These are phyloP conservation scores for Filosporella fistucella DNA, from an alignment of 495 filamentous ascomycete genomes.

Conservation along the genomic window DNA sequence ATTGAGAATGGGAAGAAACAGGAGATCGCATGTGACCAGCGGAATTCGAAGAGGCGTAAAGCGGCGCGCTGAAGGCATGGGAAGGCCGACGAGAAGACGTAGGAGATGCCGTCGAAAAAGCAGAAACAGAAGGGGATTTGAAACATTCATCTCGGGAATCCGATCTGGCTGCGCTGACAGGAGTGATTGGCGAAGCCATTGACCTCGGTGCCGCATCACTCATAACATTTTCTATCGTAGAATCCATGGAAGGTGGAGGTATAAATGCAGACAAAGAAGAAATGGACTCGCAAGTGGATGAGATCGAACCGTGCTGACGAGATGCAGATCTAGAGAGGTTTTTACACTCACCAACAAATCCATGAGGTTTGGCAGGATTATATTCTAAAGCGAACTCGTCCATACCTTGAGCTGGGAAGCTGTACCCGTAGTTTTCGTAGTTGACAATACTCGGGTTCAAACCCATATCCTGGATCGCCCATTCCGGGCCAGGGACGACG, in stretches of 20 bases:
- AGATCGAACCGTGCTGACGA: conserved; percentile 25
- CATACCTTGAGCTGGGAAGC: conserved; percentile 36
- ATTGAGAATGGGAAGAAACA: conserved; percentile 12
- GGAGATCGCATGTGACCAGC: conserved; percentile 17
- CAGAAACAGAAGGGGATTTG: conserved; percentile 44
- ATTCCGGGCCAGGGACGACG: conserved; percentile 55
- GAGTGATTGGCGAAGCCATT: conserved; percentile 29
- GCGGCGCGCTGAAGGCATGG: conserved; percentile 24
- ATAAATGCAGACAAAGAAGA: conserved; percentile 30
- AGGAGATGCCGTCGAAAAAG: conserved; percentile 40
- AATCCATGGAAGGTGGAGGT: conserved; percentile 29
- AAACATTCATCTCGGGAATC: conserved; percentile 34
- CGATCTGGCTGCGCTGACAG: conserved; percentile 24
- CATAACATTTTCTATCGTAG: conserved; percentile 21
- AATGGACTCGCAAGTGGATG: conserved; percentile 20
- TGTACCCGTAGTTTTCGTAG: conserved; percentile 48
- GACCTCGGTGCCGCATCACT: conserved; percentile 17
- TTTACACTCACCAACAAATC: conserved; percentile 75
- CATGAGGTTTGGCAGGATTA: conserved; percentile 44
- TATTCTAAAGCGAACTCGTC: conserved; percentile 50
- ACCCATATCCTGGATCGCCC: conserved; percentile 57
- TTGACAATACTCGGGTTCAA: conserved; percentile 65
- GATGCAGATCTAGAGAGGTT: conserved; percentile 25
- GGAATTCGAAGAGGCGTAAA: conserved; percentile 18
- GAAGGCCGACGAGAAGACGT: conserved; percentile 20